Evolutionary conservation across 768 basidiomycete species (phyloP), one percentile per base, ranked within the genome.

Genomic region (Pisolithus albus): DNA sequence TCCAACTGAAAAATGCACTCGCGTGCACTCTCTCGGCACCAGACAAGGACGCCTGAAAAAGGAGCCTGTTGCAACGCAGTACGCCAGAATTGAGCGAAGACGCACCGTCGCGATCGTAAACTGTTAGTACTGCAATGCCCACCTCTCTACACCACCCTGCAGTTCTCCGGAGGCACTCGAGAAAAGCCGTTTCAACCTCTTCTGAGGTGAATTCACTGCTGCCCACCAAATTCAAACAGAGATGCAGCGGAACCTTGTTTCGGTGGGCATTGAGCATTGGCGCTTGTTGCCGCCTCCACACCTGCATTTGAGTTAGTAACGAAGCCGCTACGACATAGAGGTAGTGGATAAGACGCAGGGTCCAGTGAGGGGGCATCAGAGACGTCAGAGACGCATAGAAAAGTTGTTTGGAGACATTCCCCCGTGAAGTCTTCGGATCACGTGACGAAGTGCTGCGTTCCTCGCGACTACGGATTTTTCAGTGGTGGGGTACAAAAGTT

Each of bases 101-200:
- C 80, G 51, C 61, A 89, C 89, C 88, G 50, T 78, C 69, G 51
- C 77, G 74, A 61, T 92, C 89, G 56, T 88, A 91, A 4, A 87
- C 73, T 9, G 83, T 87, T 44, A 92, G 70, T 47, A 76, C 75
- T 54, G 71, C 67, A 46, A 91, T 80, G 13, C 86, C 86, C 30
- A 72, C 68, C n/a, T 57, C 64, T 49, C 73, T 75, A 68, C 84
- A 89, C 83, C 85, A 91, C 9, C 64, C 64, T 8, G 77, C 76
- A 11, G 75, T 75, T 43, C 71, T 72, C 46, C 77, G 65, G 9
- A 85, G 71, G 56, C 77, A 82, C 56, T 81, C 72, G 16, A 82
- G 64, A 47, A 88, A 64, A 36, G 65, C 69, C 18, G 64, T 64
- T 51, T 75, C 74, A 3, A 71, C 64, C 26, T 65, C 63, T 19